Evolutionary conservation across 2,329 filamentous ascomycete genomes (phyloP).

Genomic region (Colletotrichum nymphaeae): DNA sequence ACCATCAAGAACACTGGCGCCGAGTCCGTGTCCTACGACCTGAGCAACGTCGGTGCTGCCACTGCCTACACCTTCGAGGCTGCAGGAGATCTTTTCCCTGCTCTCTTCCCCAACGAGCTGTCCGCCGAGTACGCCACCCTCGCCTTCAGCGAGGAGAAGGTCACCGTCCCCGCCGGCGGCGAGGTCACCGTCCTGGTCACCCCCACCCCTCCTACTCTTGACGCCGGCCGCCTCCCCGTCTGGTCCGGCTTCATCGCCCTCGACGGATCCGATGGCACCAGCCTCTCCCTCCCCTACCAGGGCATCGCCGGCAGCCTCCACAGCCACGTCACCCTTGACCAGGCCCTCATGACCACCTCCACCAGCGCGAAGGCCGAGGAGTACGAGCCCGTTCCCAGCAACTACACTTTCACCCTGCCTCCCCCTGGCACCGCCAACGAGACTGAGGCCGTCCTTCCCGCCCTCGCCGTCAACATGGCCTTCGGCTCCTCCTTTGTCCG

Average conservation of each 20-base stretch:
- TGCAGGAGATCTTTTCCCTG: slow-evolving; percentile 47
- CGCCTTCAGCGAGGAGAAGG: slow-evolving; percentile 52
- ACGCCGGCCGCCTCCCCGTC: slow-evolving; percentile 50
- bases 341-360: slow-evolving; percentile 48
- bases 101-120: slow-evolving; percentile 58
- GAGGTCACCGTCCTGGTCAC: slow-evolving; percentile 59
- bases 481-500: slow-evolving; percentile 59
- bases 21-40: slow-evolving; percentile 60
- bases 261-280: slow-evolving; percentile 51
- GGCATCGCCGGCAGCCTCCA: slow-evolving; percentile 51
- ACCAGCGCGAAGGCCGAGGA: slow-evolving; percentile 42
- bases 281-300: slow-evolving; percentile 54
- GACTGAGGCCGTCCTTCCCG: slow-evolving; percentile 48
- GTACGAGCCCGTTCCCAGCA: slow-evolving; percentile 41
- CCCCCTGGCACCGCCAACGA: slow-evolving; percentile 49
- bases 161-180: slow-evolving; percentile 56
- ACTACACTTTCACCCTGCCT: slow-evolving; percentile 55
- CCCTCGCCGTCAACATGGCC: slow-evolving; percentile 52
- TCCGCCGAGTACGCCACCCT: slow-evolving; percentile 55
- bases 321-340: slow-evolving; percentile 49
- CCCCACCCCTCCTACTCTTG: slow-evolving; percentile 52
- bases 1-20: slow-evolving; percentile 65
- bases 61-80: slow-evolving; percentile 65
- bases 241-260: slow-evolving; percentile 56
- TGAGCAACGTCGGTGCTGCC: slow-evolving; percentile 61